phyloP scores from a whole-genome alignment of 1,284 basidiomycete species.

The Volvariella volvacea region DNA sequence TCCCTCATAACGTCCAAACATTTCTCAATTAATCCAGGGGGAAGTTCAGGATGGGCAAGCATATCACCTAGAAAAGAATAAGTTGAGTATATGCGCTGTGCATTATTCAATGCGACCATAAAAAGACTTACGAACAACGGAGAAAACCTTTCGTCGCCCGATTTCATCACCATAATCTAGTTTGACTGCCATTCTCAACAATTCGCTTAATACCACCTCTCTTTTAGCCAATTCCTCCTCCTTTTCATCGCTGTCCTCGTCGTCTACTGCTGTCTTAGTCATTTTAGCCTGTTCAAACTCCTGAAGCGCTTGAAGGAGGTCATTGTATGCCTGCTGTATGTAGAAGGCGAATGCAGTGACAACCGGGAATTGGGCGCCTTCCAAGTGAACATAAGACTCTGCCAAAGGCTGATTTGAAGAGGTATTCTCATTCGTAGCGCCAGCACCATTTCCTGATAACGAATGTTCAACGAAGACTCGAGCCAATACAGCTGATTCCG shows the following conservation, averaged over 20 bases:
- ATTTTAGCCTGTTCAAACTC: conserved; percentile 31
- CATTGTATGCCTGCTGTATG: conserved; percentile 78
- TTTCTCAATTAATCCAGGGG: conserved; percentile 70
- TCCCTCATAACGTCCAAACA: conserved; percentile 86
- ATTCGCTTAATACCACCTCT: conserved; percentile 77
- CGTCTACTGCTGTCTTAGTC: conserved; percentile 28
- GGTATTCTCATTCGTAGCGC: conserved; percentile 47
- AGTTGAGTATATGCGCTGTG: background rate
- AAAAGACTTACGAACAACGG: conserved; percentile 74
- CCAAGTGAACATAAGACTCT: conserved; percentile 41
- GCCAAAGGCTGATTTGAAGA: no score
- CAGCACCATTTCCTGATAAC: conserved; percentile 18
- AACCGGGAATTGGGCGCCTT: conserved; percentile 71
- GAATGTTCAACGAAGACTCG: conserved; percentile 85
- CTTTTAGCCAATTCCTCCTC: conserved; percentile 56
- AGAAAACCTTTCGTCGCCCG: conserved; percentile 88
- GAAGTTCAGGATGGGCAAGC: conserved; percentile 79
- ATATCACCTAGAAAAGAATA: conserved; percentile 61
- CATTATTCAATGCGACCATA: conserved; percentile 3
- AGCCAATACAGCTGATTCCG: conserved; percentile 80
- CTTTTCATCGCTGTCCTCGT: conserved; percentile 39
- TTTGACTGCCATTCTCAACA: conserved; percentile 77
- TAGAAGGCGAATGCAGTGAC: conserved; percentile 87
- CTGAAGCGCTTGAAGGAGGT: conserved; percentile 47
- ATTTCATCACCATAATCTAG: conserved; percentile 95